phyloP scores from a whole-genome alignment of 1,139 yeast genomes.

The Taiozyma sp. region DNA sequence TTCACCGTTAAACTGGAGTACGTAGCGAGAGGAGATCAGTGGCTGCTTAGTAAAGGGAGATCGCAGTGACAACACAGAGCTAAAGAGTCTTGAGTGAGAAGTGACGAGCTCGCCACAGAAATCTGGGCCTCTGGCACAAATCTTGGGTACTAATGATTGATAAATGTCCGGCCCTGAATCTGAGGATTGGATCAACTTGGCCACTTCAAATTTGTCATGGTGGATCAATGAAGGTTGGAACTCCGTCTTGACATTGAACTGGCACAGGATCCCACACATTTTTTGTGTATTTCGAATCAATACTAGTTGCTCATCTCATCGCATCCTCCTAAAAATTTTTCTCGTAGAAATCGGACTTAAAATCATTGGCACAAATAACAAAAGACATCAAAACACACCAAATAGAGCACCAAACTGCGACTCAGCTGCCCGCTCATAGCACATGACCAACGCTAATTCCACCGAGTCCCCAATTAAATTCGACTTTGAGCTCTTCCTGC shows the following conservation, averaged over 20 bases:
- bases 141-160: slow-evolving; percentile 36
- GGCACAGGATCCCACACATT: slow-evolving; percentile 42
- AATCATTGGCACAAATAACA: slow-evolving; percentile 1
- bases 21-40: slow-evolving; percentile 29
- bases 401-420: no score
- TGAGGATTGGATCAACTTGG: background rate
- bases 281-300: background rate
- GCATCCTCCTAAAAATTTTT: background rate
- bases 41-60: slow-evolving; percentile 80
- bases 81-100: slow-evolving; percentile 33
- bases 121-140: slow-evolving; percentile 54
- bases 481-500: slow-evolving; percentile 78
- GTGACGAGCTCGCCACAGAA: slow-evolving; percentile 25
- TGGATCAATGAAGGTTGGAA: background rate
- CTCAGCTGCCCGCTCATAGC: background rate
- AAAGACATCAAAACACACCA: background rate
- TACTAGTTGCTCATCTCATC: no score
- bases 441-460: background rate
- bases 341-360: background rate
- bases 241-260: slow-evolving; percentile 13
- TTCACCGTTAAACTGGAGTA: slow-evolving; percentile 84
- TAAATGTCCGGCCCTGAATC: background rate
- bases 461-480: slow-evolving; percentile 29
- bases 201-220: background rate
- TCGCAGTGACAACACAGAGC: slow-evolving; percentile 76